Base-by-base conservation (phyloP, 129 eudicot genomes). In the Dittrichia graveolens region DNA sequence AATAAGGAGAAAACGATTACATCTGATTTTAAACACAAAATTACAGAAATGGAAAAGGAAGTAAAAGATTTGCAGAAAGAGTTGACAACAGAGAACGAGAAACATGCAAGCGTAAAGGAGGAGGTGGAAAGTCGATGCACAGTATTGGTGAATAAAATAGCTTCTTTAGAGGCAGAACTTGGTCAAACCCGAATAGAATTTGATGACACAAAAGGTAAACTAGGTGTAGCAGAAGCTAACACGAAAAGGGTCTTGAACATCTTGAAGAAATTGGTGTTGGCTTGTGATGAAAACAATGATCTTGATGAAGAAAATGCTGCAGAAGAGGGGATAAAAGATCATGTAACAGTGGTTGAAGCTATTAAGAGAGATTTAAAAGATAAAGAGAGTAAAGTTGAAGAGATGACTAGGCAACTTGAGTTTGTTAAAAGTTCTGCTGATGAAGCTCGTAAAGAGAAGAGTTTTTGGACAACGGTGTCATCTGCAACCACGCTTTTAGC, bases 401-500 rank as follows among this genome's bases (percentile, higher is more conserved):
- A 85, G 14, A 90, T 87, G 95, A 74, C 72, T 79, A 66, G 73
- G 71, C 73, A 90, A 46, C 13, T 90, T 52, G 91, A 87, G 72
- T 39, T 60, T n/a, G 61, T 90, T 67, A 42, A 83, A 74, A 67
- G 37, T 14, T 78, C 85, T 3, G 87, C 76, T 2, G 79, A 70
- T 7, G 89, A 79, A 55, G 90, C 74, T 6, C 87, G 69, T 34
- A 90, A 87, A 81, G 85, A 73, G 87, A 88, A 83, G 80, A 80
- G 82, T 76, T 90, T 94, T 66, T 90, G 96, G 99, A 78, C 99
- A 14, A 15, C 84, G 62, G 73, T 94, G 58, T 85, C 96, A 3
- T 94, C 96, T 58, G 96, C 91, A 7, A 90, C 92, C 0, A 83
- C 97, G 8, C 61, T 90, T 11, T 88, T 91, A 50, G 97, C 96